Conservation (phyloP, 192 early-diverging fungal genomes). For the Coemansia sp. region DNA sequence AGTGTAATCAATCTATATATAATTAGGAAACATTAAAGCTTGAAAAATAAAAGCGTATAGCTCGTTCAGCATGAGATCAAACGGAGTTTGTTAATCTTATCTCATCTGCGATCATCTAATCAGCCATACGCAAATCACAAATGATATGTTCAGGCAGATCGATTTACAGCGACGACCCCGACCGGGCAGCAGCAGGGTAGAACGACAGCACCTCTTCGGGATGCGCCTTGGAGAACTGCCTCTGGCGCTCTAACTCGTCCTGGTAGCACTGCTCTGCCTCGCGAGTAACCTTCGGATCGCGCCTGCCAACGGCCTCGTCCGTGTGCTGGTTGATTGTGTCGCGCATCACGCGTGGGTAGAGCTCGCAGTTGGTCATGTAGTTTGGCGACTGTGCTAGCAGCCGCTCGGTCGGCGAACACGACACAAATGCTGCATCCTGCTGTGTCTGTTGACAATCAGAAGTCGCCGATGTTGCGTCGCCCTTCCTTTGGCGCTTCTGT, state of each 20-base stretch:
- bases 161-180: neutral
- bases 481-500: slow-evolving; percentile 5
- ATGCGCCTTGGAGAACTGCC: slow-evolving; percentile 1
- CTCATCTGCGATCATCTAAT: slow-evolving; percentile 10
- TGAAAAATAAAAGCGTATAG: neutral
- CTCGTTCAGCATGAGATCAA: neutral
- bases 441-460: neutral
- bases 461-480: neutral
- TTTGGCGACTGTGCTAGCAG: slow-evolving; percentile 23
- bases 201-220: slow-evolving; percentile 22
- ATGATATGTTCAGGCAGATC: too few relatives aligned
- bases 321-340: slow-evolving; percentile 37
- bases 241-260: slow-evolving; percentile 7
- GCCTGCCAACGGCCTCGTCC: slow-evolving; percentile 19
- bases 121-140: neutral
- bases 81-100: neutral
- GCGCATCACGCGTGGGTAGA: slow-evolving; percentile 46
- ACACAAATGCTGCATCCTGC: slow-evolving; percentile 2
- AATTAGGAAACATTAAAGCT: too few relatives aligned
- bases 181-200: slow-evolving; percentile 31
- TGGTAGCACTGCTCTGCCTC: slow-evolving; percentile 21
- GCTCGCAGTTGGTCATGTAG: slow-evolving; percentile 32
- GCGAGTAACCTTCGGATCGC: slow-evolving; percentile 26
- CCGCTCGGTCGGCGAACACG: slow-evolving; percentile 15
- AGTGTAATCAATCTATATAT: slow-evolving; percentile 5